Evolutionary conservation across 2,329 filamentous ascomycete species (phyloP).

Genomic region (Triangularia verruculosa): DNA sequence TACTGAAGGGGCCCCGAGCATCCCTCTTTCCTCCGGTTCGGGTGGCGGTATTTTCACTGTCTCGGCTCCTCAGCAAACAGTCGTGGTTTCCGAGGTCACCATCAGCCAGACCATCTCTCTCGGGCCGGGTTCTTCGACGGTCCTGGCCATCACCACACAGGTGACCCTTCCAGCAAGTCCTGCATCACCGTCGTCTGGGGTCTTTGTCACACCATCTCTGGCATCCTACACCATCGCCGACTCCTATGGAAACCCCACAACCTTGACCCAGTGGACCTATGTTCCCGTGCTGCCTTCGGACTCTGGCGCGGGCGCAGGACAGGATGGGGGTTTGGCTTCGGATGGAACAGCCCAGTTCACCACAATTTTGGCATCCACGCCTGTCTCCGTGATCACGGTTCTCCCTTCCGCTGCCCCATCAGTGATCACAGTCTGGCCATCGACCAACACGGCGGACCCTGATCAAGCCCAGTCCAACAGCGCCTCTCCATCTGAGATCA

Average conservation of each 20-base stretch:
- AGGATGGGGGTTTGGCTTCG: not conserved
- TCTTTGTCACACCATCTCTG: constrained; percentile 2
- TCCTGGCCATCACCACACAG: constrained; percentile 20
- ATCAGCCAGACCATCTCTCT: constrained; percentile 20
- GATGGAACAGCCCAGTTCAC: not conserved
- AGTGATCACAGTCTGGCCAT: not conserved
- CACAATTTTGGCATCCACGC: not conserved
- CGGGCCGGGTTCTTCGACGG: constrained; percentile 15
- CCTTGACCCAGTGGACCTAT: constrained; percentile 17
- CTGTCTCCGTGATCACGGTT: not conserved
- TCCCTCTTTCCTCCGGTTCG: not conserved
- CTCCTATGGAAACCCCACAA: constrained; percentile 14
- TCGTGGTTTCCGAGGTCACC: constrained; percentile 17
- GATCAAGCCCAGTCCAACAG: not conserved
- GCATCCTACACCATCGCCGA: constrained; percentile 16
- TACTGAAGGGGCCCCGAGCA: not conserved
- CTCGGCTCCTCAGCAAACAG: not conserved
- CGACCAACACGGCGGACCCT: not conserved
- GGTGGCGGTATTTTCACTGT: not conserved
- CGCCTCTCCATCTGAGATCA: constrained; percentile 10
- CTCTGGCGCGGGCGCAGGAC: not conserved
- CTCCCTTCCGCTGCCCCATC: not conserved
- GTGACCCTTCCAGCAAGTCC: constrained; percentile 6
- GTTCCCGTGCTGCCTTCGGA: constrained; percentile 5
- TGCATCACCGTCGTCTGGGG: not conserved